phyloP scores from a whole-genome alignment of 1,284 basidiomycete genomes.

The Naganishia albida region DNA sequence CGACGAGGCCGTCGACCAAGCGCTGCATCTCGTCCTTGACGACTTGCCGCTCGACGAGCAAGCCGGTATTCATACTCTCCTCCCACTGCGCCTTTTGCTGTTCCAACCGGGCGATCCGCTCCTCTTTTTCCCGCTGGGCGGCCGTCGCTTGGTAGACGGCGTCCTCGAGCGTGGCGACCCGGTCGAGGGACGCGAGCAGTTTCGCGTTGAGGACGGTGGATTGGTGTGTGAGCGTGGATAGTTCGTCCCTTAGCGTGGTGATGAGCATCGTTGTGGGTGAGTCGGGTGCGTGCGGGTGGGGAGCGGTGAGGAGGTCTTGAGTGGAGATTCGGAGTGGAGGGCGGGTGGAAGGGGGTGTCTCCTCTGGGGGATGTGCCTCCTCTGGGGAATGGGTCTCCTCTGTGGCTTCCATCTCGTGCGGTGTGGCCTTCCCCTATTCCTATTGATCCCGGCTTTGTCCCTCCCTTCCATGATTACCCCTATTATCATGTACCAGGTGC shows the following conservation, averaged over 20 bases:
- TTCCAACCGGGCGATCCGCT: conserved; percentile 75
- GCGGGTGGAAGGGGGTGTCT: not conserved
- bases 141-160: conserved; percentile 57
- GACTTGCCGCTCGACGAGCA: conserved; percentile 87
- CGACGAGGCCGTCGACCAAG: conserved; percentile 89
- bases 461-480: too few relatives aligned
- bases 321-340: not conserved
- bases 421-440: too few relatives aligned
- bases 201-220: conserved; percentile 88
- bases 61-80: conserved; percentile 64
- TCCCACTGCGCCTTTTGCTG: conserved; percentile 51
- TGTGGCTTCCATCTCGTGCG: too few relatives aligned
- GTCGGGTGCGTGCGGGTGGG: conserved; percentile 46
- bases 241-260: conserved; percentile 72
- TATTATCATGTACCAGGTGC: too few relatives aligned
- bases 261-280: conserved; percentile 61
- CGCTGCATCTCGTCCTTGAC: conserved; percentile 89
- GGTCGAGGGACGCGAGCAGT: conserved; percentile 86
- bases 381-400: not conserved
- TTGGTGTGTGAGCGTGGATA: conserved; percentile 83
- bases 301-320: not conserved
- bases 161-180: conserved; percentile 90
- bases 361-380: not conserved
- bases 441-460: too few relatives aligned
- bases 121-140: conserved; percentile 68